Conservation (phyloP, 441 rosid species). For the Lepidium campestre region DNA sequence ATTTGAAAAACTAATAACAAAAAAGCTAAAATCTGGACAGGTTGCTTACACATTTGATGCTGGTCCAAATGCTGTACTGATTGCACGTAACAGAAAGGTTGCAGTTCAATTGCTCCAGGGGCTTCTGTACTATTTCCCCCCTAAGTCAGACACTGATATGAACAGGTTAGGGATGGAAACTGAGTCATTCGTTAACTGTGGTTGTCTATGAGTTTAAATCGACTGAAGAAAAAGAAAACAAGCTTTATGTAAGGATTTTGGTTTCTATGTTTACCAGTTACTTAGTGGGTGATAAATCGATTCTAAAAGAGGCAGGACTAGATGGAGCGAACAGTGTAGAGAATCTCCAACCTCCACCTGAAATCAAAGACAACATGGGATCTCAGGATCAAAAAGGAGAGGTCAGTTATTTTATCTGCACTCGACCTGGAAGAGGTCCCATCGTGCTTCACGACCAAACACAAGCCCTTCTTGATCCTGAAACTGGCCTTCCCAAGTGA, state of each 20-base stretch:
- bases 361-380: slow-evolving; percentile 36
- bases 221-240: not conserved
- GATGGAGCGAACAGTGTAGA: slow-evolving; percentile 49
- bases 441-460: slow-evolving; percentile 52
- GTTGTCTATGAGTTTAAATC: not conserved
- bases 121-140: slow-evolving; percentile 85
- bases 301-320: slow-evolving; percentile 71
- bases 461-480: slow-evolving; percentile 60
- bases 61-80: slow-evolving; percentile 90
- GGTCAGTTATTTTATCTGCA: slow-evolving; percentile 84
- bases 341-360: slow-evolving; percentile 35
- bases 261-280: slow-evolving; percentile 42
- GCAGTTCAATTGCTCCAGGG: slow-evolving; percentile 69
- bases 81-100: slow-evolving; percentile 65
- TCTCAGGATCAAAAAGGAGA: slow-evolving; percentile 61
- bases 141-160: slow-evolving; percentile 60
- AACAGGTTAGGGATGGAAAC: slow-evolving; percentile 37
- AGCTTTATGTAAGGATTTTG: not conserved
- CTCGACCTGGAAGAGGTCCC: slow-evolving; percentile 84
- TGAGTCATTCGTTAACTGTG: not conserved
- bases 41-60: slow-evolving; percentile 94
- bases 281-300: slow-evolving; percentile 74
- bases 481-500: slow-evolving; percentile 70
- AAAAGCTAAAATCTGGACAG: slow-evolving; percentile 27
- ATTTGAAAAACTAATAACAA: not conserved